Evolutionary conservation across 2,329 filamentous ascomycete genomes (phyloP), one percentile per base, ranked within the genome.

Genomic region (Botryosphaeria dothidea): DNA sequence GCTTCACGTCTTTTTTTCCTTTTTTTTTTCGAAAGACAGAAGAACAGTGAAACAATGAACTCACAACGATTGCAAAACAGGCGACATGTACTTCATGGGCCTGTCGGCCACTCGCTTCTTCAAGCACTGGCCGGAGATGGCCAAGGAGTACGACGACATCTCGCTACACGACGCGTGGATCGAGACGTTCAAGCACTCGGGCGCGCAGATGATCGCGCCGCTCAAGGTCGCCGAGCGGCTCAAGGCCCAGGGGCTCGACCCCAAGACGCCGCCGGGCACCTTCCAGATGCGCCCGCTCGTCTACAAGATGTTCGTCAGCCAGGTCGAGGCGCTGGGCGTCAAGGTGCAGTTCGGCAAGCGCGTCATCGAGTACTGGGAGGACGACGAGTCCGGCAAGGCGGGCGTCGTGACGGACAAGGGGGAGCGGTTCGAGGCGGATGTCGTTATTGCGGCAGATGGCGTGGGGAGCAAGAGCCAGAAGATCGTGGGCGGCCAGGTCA

Each of bases 61-160:
- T 17, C 27, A 46, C 9, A 4, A 21, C 9, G 23, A 7, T 27
- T 21, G 38, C 17, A 5, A 11, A 0, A 7, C 62, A 83, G 84
- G 84, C 62, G 85, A 87, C 73, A 86, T 86, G 82, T 86, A 85
- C 74, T 86, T 86, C 71, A 86, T 87, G 81, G 83, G 84, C 9
- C 78, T 86, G 23, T 84, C 82, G 52, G 84, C 84, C 23, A 86
- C 82, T 49, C 79, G 78, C 41, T 85, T 85, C 74, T 80, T 86
- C 71, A 83, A 82, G 71, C 82, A 85, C 66, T 85, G 83, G 83
- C 83, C 83, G 9, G 82, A 84, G 62, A 77, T 87, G 71, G 75
- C 77, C 45, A 74, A 78, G 57, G 83, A 85, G 68, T 85, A 83
- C 72, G 78, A 82, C 63, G 69, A 73, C 7, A 85, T 85, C 60